Conservation (phyloP, 345 rosid species). For the Garcia nutans region DNA sequence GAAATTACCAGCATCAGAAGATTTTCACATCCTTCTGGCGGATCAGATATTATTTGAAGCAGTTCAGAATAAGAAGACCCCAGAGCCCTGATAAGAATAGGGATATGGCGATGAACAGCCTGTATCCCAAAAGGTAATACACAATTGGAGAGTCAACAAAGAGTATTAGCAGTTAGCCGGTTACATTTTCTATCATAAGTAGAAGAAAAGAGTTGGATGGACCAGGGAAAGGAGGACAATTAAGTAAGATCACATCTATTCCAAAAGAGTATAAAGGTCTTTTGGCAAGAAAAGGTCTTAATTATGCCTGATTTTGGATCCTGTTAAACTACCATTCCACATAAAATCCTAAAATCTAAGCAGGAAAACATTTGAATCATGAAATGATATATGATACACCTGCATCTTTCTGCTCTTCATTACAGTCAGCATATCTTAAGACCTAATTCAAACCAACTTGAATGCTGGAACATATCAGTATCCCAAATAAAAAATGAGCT, state of each 20-base stretch:
- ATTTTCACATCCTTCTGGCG: slow-evolving; percentile 97
- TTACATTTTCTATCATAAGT: background rate
- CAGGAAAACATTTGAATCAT: slow-evolving; percentile 1
- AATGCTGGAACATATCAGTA: background rate
- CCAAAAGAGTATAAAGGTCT: background rate
- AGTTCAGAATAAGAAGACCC: slow-evolving; percentile 80
- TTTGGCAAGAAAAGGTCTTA: background rate
- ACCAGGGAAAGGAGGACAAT: background rate
- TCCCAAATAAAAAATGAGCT: background rate
- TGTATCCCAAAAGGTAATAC: slow-evolving; percentile 28
- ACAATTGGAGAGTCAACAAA: slow-evolving; percentile 1
- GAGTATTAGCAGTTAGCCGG: background rate
- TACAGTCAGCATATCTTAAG: background rate
- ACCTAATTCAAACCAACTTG: background rate
- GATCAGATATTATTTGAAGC: slow-evolving; percentile 80
- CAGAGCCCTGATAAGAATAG: slow-evolving; percentile 73
- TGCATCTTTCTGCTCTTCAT: background rate
- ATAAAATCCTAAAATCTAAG: background rate
- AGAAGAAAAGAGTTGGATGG: background rate
- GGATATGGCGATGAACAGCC: slow-evolving; percentile 95
- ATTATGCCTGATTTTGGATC: background rate
- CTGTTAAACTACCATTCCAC: background rate
- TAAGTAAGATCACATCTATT: background rate
- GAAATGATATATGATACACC: background rate
- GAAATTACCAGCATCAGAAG: slow-evolving; percentile 73